A percentile compares a stretch with the other conserved stretches of the same genome.
phyloP scores from a whole-genome alignment of 345 rosid species.

The Pelargonium nanum region DNA sequence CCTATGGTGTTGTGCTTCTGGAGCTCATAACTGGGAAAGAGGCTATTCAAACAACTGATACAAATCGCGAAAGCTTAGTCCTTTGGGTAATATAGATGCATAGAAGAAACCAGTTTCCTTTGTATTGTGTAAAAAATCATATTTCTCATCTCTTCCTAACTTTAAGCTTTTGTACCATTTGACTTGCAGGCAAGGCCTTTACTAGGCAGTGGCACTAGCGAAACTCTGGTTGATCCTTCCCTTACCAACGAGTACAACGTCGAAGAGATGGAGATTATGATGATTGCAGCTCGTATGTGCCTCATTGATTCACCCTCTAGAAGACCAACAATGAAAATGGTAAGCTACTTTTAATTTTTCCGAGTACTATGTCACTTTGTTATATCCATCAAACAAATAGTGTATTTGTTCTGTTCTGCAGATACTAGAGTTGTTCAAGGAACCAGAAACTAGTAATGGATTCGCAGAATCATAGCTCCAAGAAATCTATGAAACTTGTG shows the following conservation, averaged over 20 bases:
- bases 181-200: neutral
- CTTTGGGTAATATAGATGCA: no score
- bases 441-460: neutral
- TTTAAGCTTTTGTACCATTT: no score
- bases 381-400: neutral
- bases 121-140: no score
- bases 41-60: neutral
- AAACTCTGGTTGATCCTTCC: neutral
- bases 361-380: neutral
- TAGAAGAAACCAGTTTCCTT: no score
- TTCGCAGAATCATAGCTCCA: no score
- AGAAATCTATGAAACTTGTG: no score
- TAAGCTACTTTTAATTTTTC: neutral
- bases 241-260: neutral
- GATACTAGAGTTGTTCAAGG: neutral
- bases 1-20: conserved; percentile 38
- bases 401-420: neutral
- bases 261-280: neutral
- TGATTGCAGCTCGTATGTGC: neutral
- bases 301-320: neutral
- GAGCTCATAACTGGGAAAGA: conserved; percentile 19
- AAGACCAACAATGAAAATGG: neutral
- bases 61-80: neutral
- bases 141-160: no score
- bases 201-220: neutral